Conservation (phyloP, 1,139 yeast species). For the Yamadazyma oceani region DNA sequence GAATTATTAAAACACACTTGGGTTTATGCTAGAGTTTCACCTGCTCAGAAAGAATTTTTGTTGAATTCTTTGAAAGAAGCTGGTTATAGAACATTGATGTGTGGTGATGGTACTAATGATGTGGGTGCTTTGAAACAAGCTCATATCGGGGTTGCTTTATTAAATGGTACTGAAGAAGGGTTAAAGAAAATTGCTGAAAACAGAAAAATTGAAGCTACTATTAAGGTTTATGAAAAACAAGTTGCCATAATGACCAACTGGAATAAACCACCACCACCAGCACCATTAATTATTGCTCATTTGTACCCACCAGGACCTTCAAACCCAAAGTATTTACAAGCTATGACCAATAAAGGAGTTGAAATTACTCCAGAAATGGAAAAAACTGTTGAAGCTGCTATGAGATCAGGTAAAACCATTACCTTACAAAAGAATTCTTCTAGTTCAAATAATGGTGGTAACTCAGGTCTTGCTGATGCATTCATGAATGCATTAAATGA, state of each 20-base stretch:
- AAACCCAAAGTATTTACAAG: slow-evolving; percentile 85
- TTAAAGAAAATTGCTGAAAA: slow-evolving; percentile 86
- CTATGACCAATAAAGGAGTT: slow-evolving; percentile 82
- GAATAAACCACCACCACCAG: slow-evolving; percentile 85
- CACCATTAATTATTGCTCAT: slow-evolving; percentile 86
- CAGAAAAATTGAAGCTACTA: slow-evolving; percentile 63
- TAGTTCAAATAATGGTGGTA: slow-evolving; percentile 34
- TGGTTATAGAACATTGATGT: slow-evolving; percentile 94
- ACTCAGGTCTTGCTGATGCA: slow-evolving; percentile 60
- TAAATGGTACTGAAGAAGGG: slow-evolving; percentile 96
- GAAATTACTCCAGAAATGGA: slow-evolving; percentile 67
- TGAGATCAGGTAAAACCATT: slow-evolving; percentile 30
- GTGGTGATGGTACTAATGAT: slow-evolving; percentile 99
- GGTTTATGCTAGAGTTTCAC: slow-evolving; percentile 98
- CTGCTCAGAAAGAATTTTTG: slow-evolving; percentile 90
- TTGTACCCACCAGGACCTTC: slow-evolving; percentile 93
- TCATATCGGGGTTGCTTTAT: slow-evolving; percentile 93
- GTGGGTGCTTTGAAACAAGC: slow-evolving; percentile 99
- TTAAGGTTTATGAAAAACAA: slow-evolving; percentile 81
- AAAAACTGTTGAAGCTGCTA: slow-evolving; percentile 54
- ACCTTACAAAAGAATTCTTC: slow-evolving; percentile 31
- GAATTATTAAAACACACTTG: slow-evolving; percentile 84
- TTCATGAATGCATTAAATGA: slow-evolving; percentile 69
- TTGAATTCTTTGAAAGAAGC: slow-evolving; percentile 79
- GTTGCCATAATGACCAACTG: slow-evolving; percentile 73